Evolutionary conservation across 768 basidiomycete species (phyloP).

Genomic region (Rossbeevera mucosa): DNA sequence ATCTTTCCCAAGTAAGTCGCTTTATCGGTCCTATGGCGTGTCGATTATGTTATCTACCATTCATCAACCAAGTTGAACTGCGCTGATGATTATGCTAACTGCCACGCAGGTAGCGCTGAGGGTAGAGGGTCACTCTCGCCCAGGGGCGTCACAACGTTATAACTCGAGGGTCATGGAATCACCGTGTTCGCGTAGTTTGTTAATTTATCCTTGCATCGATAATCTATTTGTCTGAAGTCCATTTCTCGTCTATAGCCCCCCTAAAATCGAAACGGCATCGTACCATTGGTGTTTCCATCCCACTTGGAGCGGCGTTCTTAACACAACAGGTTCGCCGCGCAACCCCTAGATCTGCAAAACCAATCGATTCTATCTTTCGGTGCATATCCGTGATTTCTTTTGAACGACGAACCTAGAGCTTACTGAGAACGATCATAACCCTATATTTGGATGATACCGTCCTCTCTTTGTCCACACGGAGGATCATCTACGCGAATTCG

Average conservation of each 20-base stretch:
- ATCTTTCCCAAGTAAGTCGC: not conserved
- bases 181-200: not conserved
- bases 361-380: not conserved
- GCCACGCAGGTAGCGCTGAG: not conserved
- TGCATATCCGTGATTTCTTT: not conserved
- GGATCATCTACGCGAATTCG: not conserved
- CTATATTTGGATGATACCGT: not conserved
- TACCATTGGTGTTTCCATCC: not conserved
- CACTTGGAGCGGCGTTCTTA: not conserved
- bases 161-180: not conserved
- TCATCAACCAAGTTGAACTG: not conserved
- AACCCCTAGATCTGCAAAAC: not conserved
- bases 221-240: not conserved
- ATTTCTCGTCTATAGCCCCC: not conserved
- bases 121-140: not conserved
- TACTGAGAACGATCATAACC: not conserved
- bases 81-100: not conserved
- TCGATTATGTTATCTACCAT: not conserved
- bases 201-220: not conserved
- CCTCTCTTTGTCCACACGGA: not conserved
- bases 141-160: not conserved
- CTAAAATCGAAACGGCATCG: not conserved
- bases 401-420: too few species aligned
- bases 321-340: constrained; percentile 2
- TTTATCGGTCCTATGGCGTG: not conserved